These are phyloP conservation scores for Pugionium dolabratum DNA, from an alignment of 345 rosid species.

Conservation along the genomic window DNA sequence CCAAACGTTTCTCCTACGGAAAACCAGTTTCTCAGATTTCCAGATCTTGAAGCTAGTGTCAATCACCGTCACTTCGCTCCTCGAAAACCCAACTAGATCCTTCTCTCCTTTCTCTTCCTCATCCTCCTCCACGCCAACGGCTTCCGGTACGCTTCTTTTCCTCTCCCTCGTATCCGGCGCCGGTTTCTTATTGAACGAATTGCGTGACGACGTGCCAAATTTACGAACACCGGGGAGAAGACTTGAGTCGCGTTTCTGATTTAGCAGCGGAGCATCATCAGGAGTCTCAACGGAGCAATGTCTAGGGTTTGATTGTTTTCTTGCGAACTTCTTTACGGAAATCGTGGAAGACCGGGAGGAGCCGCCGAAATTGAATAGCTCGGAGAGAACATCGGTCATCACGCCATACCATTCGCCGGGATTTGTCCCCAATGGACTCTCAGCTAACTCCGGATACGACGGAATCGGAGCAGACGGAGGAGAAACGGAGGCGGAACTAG, in stretches of 20 bases:
- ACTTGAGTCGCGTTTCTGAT: constrained; percentile 27
- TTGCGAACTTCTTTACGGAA: constrained; percentile 49
- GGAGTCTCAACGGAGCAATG: constrained; percentile 46
- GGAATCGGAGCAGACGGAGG: constrained; percentile 48
- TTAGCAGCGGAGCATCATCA: not conserved
- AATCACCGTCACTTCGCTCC: constrained; percentile 91
- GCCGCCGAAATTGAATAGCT: constrained; percentile 67
- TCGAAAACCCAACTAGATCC: constrained; percentile 74
- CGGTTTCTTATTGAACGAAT: constrained; percentile 38
- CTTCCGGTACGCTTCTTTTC: constrained; percentile 33
- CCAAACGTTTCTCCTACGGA: constrained; percentile 75
- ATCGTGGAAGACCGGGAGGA: constrained; percentile 27
- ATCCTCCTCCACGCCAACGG: constrained; percentile 41
- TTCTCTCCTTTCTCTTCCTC: constrained; percentile 47
- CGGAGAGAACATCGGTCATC: constrained; percentile 72
- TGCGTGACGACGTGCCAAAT: constrained; percentile 40
- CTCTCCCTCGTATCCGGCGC: constrained; percentile 29
- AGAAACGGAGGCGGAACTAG: constrained; percentile 40
- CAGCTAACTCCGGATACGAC: constrained; percentile 38
- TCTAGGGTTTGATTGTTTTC: constrained; percentile 87
- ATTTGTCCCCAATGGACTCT: constrained; percentile 16
- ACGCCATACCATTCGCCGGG: constrained; percentile 56
- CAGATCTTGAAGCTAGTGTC: constrained; percentile 79
- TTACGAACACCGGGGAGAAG: constrained; percentile 23
- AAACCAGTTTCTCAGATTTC: constrained; percentile 87